phyloP scores from a whole-genome alignment of 2,329 filamentous ascomycete species.

The Ophiocordyceps polyrhachis-furcata region DNA sequence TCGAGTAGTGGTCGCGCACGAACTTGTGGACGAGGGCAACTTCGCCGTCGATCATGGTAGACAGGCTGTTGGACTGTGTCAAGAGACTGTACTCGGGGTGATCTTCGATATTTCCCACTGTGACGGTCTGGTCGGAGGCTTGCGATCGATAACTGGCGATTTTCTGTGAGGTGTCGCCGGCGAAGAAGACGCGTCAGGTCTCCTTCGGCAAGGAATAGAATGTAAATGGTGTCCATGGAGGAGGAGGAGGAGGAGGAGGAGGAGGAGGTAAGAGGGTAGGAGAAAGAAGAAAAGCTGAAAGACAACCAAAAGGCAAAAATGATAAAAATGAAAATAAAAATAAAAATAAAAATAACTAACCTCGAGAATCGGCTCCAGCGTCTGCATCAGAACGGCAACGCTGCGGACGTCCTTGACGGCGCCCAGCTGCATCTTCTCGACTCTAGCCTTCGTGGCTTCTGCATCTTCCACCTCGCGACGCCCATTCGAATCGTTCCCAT shows the following conservation, averaged over 20 bases:
- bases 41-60: slow-evolving; percentile 84
- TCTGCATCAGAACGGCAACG: slow-evolving; percentile 66
- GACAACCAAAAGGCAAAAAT: too few relatives aligned
- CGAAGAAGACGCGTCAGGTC: slow-evolving; percentile 43
- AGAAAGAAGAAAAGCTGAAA: too few relatives aligned
- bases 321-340: not conserved
- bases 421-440: slow-evolving; percentile 67
- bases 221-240: slow-evolving; percentile 37
- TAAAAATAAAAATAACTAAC: slow-evolving; percentile 31
- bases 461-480: slow-evolving; percentile 39
- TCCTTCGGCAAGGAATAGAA: slow-evolving; percentile 30
- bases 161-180: slow-evolving; percentile 40
- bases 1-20: slow-evolving; percentile 87
- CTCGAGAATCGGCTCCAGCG: slow-evolving; percentile 62
- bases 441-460: slow-evolving; percentile 55
- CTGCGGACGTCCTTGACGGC: slow-evolving; percentile 60
- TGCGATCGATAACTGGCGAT: slow-evolving; percentile 59
- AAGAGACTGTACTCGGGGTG: slow-evolving; percentile 81
- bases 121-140: slow-evolving; percentile 42
- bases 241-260: slow-evolving; percentile 6
- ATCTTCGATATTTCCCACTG: slow-evolving; percentile 72
- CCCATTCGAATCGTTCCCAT: slow-evolving; percentile 36
- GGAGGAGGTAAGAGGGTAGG: too few relatives aligned
- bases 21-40: slow-evolving; percentile 90
- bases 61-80: slow-evolving; percentile 74